Percentiles rank a stretch among this genome's conserved stretches.
Evolutionary conservation across 2,329 filamentous ascomycete species (phyloP).

Genomic region (Claviceps sp.): DNA sequence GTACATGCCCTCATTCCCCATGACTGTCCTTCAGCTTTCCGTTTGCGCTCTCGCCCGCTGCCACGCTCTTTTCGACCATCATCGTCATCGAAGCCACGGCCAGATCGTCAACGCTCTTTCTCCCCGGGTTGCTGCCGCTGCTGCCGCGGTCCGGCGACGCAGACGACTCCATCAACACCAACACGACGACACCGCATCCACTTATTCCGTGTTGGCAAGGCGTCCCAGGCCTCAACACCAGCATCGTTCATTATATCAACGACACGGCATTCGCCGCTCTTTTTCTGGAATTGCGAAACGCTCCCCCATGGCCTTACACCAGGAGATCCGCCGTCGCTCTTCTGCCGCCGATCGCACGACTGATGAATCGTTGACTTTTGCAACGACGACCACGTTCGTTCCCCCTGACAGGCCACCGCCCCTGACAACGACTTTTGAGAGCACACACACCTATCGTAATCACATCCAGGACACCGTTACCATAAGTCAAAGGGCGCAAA

Average conservation of each 20-base stretch:
- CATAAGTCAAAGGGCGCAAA: background rate
- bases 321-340: conserved; percentile 26
- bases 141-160: conserved; percentile 26
- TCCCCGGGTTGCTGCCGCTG: conserved; percentile 28
- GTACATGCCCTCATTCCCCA: conserved; percentile 17
- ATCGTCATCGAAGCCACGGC: conserved; percentile 25
- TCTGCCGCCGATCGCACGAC: conserved; percentile 24
- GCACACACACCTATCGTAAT: background rate
- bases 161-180: conserved; percentile 11
- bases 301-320: conserved; percentile 21
- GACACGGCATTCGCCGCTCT: conserved; percentile 3
- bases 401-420: conserved; percentile 8
- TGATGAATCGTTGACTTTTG: conserved; percentile 12
- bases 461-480: background rate
- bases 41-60: conserved; percentile 34
- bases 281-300: conserved; percentile 13
- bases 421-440: conserved; percentile 2
- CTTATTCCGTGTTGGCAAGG: conserved; percentile 10
- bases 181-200: background rate
- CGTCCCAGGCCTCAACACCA: conserved; percentile 13
- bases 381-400: conserved; percentile 12
- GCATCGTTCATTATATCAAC: conserved; percentile 11
- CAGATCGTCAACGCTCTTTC: conserved; percentile 28
- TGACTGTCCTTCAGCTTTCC: conserved; percentile 34
- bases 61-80: conserved; percentile 31